Percentiles rank a stretch among this genome's conserved stretches.
Evolutionary conservation across 768 basidiomycete species (phyloP).

Genomic region (Daedaleopsis nitida): DNA sequence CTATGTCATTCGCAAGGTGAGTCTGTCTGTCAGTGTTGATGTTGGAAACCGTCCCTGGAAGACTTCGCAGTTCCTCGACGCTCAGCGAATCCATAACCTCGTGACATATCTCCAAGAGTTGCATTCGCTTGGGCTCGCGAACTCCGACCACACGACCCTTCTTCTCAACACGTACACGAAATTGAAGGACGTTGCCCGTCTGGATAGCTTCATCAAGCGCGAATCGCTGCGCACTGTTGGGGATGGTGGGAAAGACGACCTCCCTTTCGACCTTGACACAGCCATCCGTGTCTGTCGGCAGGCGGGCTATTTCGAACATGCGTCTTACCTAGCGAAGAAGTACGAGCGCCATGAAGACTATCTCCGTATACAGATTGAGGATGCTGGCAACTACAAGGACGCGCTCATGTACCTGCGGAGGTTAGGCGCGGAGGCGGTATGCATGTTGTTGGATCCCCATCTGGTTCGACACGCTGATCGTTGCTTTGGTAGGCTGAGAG

Average conservation of each 20-base stretch:
- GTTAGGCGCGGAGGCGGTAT: conserved; percentile 76
- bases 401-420: conserved; percentile 80
- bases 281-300: conserved; percentile 96
- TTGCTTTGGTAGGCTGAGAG: conserved; percentile 69
- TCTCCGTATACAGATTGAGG: conserved; percentile 91
- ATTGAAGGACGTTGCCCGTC: conserved; percentile 83
- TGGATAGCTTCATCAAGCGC: conserved; percentile 91
- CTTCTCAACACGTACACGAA: conserved; percentile 98
- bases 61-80: conserved; percentile 81
- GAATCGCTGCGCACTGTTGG: conserved; percentile 56
- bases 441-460: conserved; percentile 32
- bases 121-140: conserved; percentile 86
- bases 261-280: conserved; percentile 96
- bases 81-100: conserved; percentile 93
- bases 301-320: conserved; percentile 95
- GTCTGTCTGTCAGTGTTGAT: neutral
- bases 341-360: conserved; percentile 94
- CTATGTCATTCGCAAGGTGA: conserved; percentile 95
- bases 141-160: conserved; percentile 95
- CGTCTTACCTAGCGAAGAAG: conserved; percentile 88
- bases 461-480: neutral
- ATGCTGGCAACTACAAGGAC: conserved; percentile 78
- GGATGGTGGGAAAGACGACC: conserved; percentile 57
- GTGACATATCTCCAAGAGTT: conserved; percentile 96
- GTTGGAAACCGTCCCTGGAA: neutral